phyloP scores from a whole-genome alignment of 2,329 filamentous ascomycete species.

The Microdochium bolleyi region DNA sequence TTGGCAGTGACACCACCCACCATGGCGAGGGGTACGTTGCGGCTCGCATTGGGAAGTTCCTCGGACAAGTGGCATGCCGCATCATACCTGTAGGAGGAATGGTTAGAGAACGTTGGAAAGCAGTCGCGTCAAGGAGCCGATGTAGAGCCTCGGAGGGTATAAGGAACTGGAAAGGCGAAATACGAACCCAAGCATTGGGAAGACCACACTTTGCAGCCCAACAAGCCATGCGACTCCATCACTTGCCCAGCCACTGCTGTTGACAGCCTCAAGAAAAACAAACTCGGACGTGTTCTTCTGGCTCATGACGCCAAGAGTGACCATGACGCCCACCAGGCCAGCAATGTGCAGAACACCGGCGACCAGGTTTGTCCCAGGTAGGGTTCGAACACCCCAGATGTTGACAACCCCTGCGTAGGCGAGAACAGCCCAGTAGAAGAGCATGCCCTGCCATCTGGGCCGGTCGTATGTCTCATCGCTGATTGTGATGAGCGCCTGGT shows the following conservation, averaged over 20 bases:
- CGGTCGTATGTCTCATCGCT: slow-evolving; percentile 31
- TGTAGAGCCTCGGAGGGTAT: too few species aligned
- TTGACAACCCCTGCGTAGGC: slow-evolving; percentile 28
- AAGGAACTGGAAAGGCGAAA: slow-evolving; percentile 8
- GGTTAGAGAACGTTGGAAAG: too few species aligned
- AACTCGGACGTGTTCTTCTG: slow-evolving; percentile 18
- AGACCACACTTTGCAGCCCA: slow-evolving; percentile 20
- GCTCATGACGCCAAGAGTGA: slow-evolving; percentile 20
- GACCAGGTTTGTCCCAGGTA: slow-evolving; percentile 27
- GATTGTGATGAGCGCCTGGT: slow-evolving; percentile 32
- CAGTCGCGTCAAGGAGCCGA: too few species aligned
- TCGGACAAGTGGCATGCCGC: slow-evolving; percentile 14
- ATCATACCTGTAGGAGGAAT: slow-evolving; percentile 26
- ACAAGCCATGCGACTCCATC: slow-evolving; percentile 24
- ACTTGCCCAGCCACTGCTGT: slow-evolving; percentile 21
- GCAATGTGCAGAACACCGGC: slow-evolving; percentile 9
- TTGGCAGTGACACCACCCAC: slow-evolving; percentile 28
- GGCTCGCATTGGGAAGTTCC: slow-evolving; percentile 1
- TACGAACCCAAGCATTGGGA: slow-evolving; percentile 23
- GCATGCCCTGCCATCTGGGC: slow-evolving; percentile 33
- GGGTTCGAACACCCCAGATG: slow-evolving; percentile 27
- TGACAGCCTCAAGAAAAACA: slow-evolving; percentile 22
- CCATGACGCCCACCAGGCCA: slow-evolving; percentile 17
- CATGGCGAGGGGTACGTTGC: slow-evolving; percentile 24
- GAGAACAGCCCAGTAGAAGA: slow-evolving; percentile 37